A percentile compares a stretch with the other conserved stretches of the same genome.
Conservation (phyloP, 78 protist species). For the Dictyostelium discoideum region dicty_2.7 NC_007089.4:2091501-2092000, state of each 20-base stretch:
- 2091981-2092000: neutral
- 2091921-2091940: neutral
- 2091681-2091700: neutral
- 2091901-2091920: constrained; percentile 85
- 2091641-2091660: constrained; percentile 88
- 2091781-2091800: constrained; percentile 77
- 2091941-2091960: neutral
- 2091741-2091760: too few species aligned
- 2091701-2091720: too few species aligned
- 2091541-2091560: constrained; percentile 50
- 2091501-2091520: constrained; percentile 96
- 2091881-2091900: neutral
- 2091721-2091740: too few species aligned
- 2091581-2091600: constrained; percentile 97
- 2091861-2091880: constrained; percentile 68
- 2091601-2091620: constrained; percentile 87
- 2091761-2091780: constrained; percentile 11
- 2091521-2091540: constrained; percentile 94
- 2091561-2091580: constrained; percentile 94
- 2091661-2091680: too few species aligned
- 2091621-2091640: constrained; percentile 79
- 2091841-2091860: constrained; percentile 91
- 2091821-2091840: constrained; percentile 90
- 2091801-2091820: constrained; percentile 24
- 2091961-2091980: neutral